Percentiles rank a stretch among this genome's conserved stretches.
phyloP scores from a whole-genome alignment of 1,284 basidiomycete genomes.

The Chalciporus sp. region DNA sequence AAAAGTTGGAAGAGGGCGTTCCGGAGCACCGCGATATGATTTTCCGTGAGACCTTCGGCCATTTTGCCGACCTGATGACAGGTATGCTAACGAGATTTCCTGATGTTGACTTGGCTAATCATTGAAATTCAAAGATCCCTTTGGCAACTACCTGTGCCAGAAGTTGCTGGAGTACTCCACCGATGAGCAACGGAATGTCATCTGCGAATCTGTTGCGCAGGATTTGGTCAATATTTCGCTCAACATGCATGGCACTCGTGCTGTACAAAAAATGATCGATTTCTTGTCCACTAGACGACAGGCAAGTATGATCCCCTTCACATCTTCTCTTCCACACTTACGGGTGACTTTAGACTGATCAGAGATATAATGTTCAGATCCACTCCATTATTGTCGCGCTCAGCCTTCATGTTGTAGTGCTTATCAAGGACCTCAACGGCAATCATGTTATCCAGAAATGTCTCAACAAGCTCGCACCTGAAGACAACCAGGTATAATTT shows the following conservation, averaged over 20 bases:
- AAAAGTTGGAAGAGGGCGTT: constrained; percentile 97
- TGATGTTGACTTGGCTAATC: constrained; percentile 7
- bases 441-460: constrained; percentile 99
- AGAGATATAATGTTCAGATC: constrained; percentile 86
- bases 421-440: constrained; percentile 99
- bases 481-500: constrained; percentile 89
- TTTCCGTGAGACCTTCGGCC: constrained; percentile 96
- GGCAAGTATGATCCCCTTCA: constrained; percentile 53
- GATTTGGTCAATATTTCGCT: constrained; percentile 98
- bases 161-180: constrained; percentile 98
- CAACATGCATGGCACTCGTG: constrained; percentile 99
- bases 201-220: constrained; percentile 96
- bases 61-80: constrained; percentile 99
- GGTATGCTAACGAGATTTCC: constrained; percentile 46
- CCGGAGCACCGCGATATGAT: constrained; percentile 98
- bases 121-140: constrained; percentile 72
- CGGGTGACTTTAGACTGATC: constrained; percentile 65
- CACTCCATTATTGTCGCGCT: constrained; percentile 97
- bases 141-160: constrained; percentile 99
- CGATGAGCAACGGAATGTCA: constrained; percentile 96
- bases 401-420: constrained; percentile 95
- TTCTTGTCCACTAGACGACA: constrained; percentile 95
- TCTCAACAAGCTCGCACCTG: constrained; percentile 94
- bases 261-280: constrained; percentile 99
- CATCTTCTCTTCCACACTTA: constrained; percentile 44